These are phyloP conservation scores for Vanrija sp. DNA, from an alignment of 1,284 basidiomycete species.

Conservation along the genomic window DNA sequence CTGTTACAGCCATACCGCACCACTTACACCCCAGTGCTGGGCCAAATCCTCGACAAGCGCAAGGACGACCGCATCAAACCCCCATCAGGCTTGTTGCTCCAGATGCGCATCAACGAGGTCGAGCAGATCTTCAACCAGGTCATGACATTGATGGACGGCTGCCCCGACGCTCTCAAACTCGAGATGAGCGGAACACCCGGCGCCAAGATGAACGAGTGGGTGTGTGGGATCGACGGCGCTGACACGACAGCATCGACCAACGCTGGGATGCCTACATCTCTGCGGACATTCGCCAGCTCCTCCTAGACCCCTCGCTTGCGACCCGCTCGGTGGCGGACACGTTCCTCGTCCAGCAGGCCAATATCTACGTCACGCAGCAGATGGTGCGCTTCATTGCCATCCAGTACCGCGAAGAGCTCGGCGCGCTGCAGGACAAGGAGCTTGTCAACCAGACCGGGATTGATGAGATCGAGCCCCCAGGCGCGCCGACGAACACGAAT, in stretches of 20 bases:
- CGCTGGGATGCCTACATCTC: slow-evolving; percentile 54
- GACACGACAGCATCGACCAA: slow-evolving; percentile 23
- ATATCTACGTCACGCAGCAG: slow-evolving; percentile 86
- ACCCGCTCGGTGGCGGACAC: slow-evolving; percentile 74
- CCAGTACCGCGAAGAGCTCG: slow-evolving; percentile 77
- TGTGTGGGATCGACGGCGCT: not conserved
- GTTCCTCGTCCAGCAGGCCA: slow-evolving; percentile 82
- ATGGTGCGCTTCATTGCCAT: slow-evolving; percentile 82
- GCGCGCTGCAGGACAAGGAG: slow-evolving; percentile 51
- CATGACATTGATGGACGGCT: slow-evolving; percentile 40
- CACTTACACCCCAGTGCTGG: slow-evolving; percentile 23
- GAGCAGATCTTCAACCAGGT: slow-evolving; percentile 39
- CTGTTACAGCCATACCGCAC: not conserved
- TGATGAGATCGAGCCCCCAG: slow-evolving; percentile 26
- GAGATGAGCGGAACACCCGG: slow-evolving; percentile 18
- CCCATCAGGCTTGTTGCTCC: slow-evolving; percentile 34
- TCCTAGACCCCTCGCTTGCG: slow-evolving; percentile 73
- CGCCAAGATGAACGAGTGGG: slow-evolving; percentile 19
- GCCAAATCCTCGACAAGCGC: slow-evolving; percentile 36
- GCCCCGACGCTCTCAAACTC: slow-evolving; percentile 35
- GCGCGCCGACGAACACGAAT: slow-evolving; percentile 41
- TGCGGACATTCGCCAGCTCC: slow-evolving; percentile 79
- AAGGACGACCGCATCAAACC: slow-evolving; percentile 32
- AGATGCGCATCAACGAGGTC: slow-evolving; percentile 40
- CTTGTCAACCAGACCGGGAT: not conserved